Percentiles rank a stretch among this genome's conserved stretches.
phyloP scores from a whole-genome alignment of 2,329 filamentous ascomycete species.

The Alternaria infectoria region DNA sequence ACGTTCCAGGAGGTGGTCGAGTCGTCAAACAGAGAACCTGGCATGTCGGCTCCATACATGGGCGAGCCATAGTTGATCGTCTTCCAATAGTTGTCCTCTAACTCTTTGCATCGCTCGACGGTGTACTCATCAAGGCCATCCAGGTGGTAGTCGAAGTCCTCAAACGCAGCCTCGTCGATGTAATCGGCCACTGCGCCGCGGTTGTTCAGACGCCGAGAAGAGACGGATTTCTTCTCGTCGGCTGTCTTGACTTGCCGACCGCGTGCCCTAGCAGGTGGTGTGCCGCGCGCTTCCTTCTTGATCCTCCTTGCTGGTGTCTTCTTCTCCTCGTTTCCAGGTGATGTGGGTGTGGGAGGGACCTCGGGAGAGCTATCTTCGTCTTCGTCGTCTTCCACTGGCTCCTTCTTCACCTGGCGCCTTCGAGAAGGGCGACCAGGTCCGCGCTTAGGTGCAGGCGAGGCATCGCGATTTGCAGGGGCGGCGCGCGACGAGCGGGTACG shows the following conservation, averaged over 20 bases:
- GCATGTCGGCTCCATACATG: constrained; percentile 95
- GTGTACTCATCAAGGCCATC: constrained; percentile 85
- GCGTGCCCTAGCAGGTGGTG: constrained; percentile 61
- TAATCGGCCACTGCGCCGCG: constrained; percentile 76
- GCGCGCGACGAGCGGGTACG: constrained; percentile 44
- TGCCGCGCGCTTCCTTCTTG: constrained; percentile 49
- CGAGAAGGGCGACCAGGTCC: constrained; percentile 56
- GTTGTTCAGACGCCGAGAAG: constrained; percentile 86
- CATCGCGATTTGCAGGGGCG: constrained; percentile 42
- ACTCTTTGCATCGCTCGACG: constrained; percentile 87
- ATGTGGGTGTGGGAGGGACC: constrained; percentile 52
- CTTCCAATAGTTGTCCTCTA: constrained; percentile 97
- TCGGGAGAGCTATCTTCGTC: constrained; percentile 40
- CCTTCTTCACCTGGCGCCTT: constrained; percentile 31
- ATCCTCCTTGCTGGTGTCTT: constrained; percentile 29
- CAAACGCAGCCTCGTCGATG: constrained; percentile 89
- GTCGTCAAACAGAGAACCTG: constrained; percentile 92
- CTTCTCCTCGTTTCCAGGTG: constrained; percentile 53
- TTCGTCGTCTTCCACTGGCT: constrained; percentile 37
- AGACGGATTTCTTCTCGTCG: constrained; percentile 69
- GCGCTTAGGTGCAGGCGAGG: constrained; percentile 53
- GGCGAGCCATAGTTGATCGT: constrained; percentile 93
- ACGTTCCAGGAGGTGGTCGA: constrained; percentile 87
- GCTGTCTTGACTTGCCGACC: constrained; percentile 56
- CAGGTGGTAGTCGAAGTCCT: constrained; percentile 88